phyloP scores from a whole-genome alignment of 75 land plant genomes.

The Gnetum montanum region DNA sequence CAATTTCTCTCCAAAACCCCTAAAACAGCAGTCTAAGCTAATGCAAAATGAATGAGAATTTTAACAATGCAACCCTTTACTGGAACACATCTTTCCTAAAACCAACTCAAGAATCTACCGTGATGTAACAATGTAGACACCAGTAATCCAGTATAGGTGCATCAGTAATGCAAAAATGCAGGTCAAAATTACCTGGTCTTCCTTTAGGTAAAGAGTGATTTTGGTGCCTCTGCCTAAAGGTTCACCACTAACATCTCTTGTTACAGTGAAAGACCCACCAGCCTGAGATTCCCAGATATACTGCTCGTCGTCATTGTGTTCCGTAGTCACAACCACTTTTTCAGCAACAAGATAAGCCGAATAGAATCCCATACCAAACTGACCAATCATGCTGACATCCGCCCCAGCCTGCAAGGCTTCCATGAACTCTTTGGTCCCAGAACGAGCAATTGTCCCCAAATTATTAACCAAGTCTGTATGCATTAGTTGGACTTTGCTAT shows the following conservation, averaged over 20 bases:
- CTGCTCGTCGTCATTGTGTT: conserved; percentile 56
- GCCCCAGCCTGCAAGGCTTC: conserved; percentile 71
- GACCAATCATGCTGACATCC: conserved; percentile 74
- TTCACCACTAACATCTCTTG: conserved; percentile 47
- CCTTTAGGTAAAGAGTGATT: conserved; percentile 33
- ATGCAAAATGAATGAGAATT: no score
- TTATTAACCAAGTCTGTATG: conserved; percentile 70
- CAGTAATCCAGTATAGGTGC: no score
- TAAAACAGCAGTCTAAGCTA: no score
- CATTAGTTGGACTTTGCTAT: no score
- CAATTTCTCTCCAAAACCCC: no score
- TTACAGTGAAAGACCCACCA: conserved; percentile 50
- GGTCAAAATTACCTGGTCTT: conserved; percentile 33
- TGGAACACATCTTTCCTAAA: no score
- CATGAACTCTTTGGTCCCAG: conserved; percentile 78
- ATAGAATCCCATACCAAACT: conserved; percentile 58
- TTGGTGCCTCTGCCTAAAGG: conserved; percentile 55
- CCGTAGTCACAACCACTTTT: conserved; percentile 38
- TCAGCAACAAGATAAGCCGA: conserved; percentile 46
- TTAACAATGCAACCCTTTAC: no score
- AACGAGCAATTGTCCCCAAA: conserved; percentile 65
- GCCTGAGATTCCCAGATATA: conserved; percentile 48
- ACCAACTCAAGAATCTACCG: no score
- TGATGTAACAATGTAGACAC: no score
- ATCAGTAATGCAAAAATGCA: no score